A percentile compares a stretch with the other conserved stretches of the same genome.
phyloP scores from a whole-genome alignment of 1,284 basidiomycete genomes.

The Taiwanofungus camphoratus region DNA sequence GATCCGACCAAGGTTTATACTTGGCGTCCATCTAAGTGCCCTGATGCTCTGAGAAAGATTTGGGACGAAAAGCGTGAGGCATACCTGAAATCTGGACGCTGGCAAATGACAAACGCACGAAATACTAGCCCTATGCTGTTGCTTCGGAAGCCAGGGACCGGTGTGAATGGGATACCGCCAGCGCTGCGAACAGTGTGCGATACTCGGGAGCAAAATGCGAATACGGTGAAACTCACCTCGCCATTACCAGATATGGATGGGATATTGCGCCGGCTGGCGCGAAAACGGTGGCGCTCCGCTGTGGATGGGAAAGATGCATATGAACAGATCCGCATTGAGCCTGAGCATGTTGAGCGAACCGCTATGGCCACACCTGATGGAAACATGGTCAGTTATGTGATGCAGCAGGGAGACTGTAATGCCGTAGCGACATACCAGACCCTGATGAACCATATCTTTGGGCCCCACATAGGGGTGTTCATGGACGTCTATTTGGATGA shows the following conservation, averaged over 20 bases:
- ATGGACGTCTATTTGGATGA: conserved; percentile 22
- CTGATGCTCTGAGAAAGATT: conserved; percentile 21
- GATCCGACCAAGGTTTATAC: conserved; percentile 27
- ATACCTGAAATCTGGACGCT: conserved; percentile 26
- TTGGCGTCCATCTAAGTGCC: conserved; percentile 27
- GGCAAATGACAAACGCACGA: conserved; percentile 18
- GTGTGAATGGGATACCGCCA: conserved; percentile 10
- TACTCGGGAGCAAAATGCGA: conserved; percentile 25
- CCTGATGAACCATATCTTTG: conserved; percentile 6
- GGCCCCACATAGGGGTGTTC: neutral
- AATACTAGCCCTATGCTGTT: conserved; percentile 33
- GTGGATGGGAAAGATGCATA: conserved; percentile 18
- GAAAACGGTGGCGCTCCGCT: neutral
- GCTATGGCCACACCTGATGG: conserved; percentile 21
- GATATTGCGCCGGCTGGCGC: conserved; percentile 4
- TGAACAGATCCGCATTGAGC: conserved; percentile 13
- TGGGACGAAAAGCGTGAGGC: conserved; percentile 26
- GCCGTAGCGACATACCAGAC: conserved; percentile 16
- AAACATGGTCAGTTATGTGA: conserved; percentile 29
- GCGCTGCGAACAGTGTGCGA: conserved; percentile 28
- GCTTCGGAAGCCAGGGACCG: conserved; percentile 23
- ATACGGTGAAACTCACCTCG: conserved; percentile 24
- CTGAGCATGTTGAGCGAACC: conserved; percentile 8
- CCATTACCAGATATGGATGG: conserved; percentile 4
- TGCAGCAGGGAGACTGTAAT: conserved; percentile 34